Conservation (phyloP, 768 basidiomycete genomes). For the Amanita muscaria region DNA sequence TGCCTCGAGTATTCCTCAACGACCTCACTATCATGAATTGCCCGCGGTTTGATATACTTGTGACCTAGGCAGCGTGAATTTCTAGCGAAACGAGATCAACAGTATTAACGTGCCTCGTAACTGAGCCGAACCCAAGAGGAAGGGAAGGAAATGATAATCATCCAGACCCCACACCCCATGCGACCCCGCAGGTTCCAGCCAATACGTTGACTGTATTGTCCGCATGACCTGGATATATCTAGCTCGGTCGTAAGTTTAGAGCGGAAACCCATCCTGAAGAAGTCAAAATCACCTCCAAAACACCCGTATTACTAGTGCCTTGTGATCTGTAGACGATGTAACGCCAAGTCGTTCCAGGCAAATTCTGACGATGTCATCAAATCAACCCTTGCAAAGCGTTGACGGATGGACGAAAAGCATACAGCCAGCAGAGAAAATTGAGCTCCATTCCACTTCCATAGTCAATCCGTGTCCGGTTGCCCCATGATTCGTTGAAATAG, state of each 20-base stretch:
- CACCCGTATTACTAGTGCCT: slow-evolving; percentile 67
- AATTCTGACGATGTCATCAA: slow-evolving; percentile 38
- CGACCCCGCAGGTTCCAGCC: slow-evolving; percentile 98
- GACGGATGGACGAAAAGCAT: slow-evolving; percentile 21
- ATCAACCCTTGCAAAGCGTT: background rate
- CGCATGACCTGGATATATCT: slow-evolving; percentile 80
- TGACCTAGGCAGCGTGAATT: slow-evolving; percentile 44
- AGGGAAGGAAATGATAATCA: slow-evolving; percentile 94
- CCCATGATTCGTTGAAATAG: slow-evolving; percentile 88
- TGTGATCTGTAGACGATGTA: slow-evolving; percentile 53
- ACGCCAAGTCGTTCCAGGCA: slow-evolving; percentile 72
- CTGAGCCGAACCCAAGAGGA: slow-evolving; percentile 81
- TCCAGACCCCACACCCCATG: slow-evolving; percentile 98
- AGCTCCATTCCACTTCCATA: slow-evolving; percentile 99
- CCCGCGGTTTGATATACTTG: slow-evolving; percentile 83
- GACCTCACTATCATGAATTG: slow-evolving; percentile 86
- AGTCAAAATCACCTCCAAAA: slow-evolving; percentile 68
- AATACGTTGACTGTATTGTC: slow-evolving; percentile 83
- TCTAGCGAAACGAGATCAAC: background rate
- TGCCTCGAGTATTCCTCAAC: slow-evolving; percentile 86
- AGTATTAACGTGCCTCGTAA: slow-evolving; percentile 41
- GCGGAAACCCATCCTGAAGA: too few species aligned
- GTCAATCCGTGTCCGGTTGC: slow-evolving; percentile 85
- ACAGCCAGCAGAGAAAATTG: slow-evolving; percentile 97
- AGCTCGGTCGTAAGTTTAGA: too few species aligned